Evolutionary conservation across 352 stramenopile genomes (phyloP).

Genomic region (Peronospora belbahrii): DNA sequence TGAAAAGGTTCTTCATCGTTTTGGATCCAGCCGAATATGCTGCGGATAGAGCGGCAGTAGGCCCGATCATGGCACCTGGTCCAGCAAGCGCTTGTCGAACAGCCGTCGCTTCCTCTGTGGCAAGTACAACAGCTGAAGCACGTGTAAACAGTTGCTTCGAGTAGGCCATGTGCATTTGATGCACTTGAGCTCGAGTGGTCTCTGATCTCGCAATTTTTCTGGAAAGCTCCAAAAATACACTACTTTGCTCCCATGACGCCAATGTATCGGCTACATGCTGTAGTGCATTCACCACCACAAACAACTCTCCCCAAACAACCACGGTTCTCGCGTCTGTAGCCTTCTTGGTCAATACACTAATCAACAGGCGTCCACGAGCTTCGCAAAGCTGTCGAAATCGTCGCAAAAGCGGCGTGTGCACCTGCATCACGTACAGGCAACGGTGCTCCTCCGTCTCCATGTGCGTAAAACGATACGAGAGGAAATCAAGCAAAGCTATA

Average conservation of each 20-base stretch:
- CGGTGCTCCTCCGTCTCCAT: conserved; percentile 60
- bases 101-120: conserved; percentile 57
- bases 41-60: conserved; percentile 53
- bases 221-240: conserved; percentile 59
- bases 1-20: conserved; percentile 66
- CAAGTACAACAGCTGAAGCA: conserved; percentile 46
- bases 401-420: conserved; percentile 45
- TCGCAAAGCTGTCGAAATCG: conserved; percentile 28
- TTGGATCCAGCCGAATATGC: conserved; percentile 71
- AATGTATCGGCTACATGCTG: conserved; percentile 36
- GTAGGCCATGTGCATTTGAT: conserved; percentile 57
- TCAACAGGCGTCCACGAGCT: conserved; percentile 14
- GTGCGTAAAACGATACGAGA: conserved; percentile 52
- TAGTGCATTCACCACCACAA: conserved; percentile 41
- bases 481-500: conserved; percentile 50
- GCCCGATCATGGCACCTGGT: conserved; percentile 62
- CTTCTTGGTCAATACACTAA: conserved; percentile 12
- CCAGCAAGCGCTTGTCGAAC: conserved; percentile 61
- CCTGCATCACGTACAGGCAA: conserved; percentile 74
- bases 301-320: conserved; percentile 27
- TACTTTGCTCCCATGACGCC: conserved; percentile 54
- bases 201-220: conserved; percentile 50
- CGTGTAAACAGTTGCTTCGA: conserved; percentile 41
- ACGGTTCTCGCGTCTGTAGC: background rate
- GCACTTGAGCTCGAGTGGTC: conserved; percentile 41